A percentile compares a stretch with the other conserved stretches of the same genome.
These are phyloP conservation scores for Allantophomopsis lycopodina DNA, from an alignment of 2,329 filamentous ascomycete genomes.

Conservation along the genomic window DNA sequence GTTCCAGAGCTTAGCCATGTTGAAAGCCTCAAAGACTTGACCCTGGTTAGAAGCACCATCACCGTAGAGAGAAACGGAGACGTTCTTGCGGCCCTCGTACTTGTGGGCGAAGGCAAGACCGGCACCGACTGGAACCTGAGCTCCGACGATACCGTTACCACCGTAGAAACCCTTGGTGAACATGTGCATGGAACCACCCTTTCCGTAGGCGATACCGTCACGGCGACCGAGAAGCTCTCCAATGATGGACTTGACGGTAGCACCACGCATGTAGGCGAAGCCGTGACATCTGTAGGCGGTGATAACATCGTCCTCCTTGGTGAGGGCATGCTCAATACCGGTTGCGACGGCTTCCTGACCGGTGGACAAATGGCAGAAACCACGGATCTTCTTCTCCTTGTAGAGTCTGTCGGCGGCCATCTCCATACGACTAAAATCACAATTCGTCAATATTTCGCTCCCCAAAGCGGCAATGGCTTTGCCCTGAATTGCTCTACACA, in stretches of 20 bases:
- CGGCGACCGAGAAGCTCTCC: constrained; percentile 90
- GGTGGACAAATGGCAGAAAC: constrained; percentile 97
- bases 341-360: constrained; percentile 96
- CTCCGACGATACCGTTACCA: constrained; percentile 97
- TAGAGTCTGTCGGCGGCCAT: constrained; percentile 98
- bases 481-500: constrained; percentile 18
- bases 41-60: constrained; percentile 98
- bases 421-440: constrained; percentile 74
- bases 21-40: constrained; percentile 99
- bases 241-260: constrained; percentile 80
- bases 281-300: constrained; percentile 99
- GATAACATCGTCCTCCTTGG: constrained; percentile 84
- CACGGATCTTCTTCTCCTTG: constrained; percentile 99
- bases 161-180: constrained; percentile 96
- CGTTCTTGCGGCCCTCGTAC: constrained; percentile 78
- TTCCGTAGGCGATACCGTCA: constrained; percentile 95
- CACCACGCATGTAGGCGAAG: constrained; percentile 93
- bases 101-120: constrained; percentile 95
- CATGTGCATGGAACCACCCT: constrained; percentile 99
- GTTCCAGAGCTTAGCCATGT: constrained; percentile 99
- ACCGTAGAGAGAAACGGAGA: constrained; percentile 84
- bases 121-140: constrained; percentile 93
- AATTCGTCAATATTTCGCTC: neutral
- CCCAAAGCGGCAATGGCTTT: neutral
- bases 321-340: constrained; percentile 93